A percentile compares a stretch with the other conserved stretches of the same genome.
Evolutionary conservation across 2,329 filamentous ascomycete genomes (phyloP).

Genomic region (Emergomyces orientalis): DNA sequence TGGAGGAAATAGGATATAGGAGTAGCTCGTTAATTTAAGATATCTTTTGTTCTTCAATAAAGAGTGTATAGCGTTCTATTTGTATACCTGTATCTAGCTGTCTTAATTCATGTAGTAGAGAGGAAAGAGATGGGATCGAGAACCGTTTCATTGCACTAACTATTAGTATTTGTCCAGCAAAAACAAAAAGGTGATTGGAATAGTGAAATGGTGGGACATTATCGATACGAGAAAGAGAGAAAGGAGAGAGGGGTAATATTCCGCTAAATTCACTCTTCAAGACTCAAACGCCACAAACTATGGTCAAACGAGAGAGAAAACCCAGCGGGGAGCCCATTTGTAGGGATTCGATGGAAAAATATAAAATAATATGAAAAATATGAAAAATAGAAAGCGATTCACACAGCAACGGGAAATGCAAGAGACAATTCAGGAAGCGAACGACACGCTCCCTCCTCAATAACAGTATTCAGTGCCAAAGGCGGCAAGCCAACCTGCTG

Average conservation of each 20-base stretch:
- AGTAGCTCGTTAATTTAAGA: background rate
- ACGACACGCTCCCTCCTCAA: background rate
- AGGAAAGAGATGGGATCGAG: background rate
- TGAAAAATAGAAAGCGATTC: background rate
- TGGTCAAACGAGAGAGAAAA: background rate
- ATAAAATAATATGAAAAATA: background rate
- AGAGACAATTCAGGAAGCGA: background rate
- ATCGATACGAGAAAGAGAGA: background rate
- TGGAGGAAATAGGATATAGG: background rate
- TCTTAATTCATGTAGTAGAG: background rate
- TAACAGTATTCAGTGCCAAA: background rate
- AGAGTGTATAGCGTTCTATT: background rate
- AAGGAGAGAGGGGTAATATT: background rate
- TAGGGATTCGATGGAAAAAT: background rate
- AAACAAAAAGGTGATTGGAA: background rate
- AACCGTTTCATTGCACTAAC: background rate
- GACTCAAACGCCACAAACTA: background rate
- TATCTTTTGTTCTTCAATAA: background rate
- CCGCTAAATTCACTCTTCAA: background rate
- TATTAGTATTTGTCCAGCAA: background rate
- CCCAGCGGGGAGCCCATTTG: background rate
- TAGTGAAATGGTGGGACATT: background rate
- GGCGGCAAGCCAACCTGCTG: conserved; percentile 18
- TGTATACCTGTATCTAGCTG: background rate
- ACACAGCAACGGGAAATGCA: background rate